phyloP scores from a whole-genome alignment of 1,284 basidiomycete genomes.

The Marasmius sp. region DNA sequence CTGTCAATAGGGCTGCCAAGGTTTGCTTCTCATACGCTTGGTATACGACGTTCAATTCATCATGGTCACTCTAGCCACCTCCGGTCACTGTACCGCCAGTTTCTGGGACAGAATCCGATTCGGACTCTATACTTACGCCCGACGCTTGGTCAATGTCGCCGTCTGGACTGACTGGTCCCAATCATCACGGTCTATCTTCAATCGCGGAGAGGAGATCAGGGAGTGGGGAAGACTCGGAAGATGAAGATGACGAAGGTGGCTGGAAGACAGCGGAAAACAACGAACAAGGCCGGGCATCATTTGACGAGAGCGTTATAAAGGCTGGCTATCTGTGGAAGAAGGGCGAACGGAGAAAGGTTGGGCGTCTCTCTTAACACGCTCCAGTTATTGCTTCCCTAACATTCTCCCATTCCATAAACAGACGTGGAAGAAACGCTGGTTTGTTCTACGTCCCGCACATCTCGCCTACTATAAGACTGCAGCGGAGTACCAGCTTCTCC shows the following conservation, averaged over 20 bases:
- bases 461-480: conserved; percentile 97
- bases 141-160: conserved; percentile 44
- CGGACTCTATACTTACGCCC: conserved; percentile 68
- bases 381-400: conserved; percentile 10
- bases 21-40: conserved; percentile 22
- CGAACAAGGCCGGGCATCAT: conserved; percentile 38
- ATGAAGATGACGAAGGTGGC: conserved; percentile 69
- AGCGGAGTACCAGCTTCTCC: conserved; percentile 89
- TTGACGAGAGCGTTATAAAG: conserved; percentile 80
- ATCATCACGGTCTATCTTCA: conserved; percentile 61
- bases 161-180: conserved; percentile 10
- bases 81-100: conserved; percentile 42
- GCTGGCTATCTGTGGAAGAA: conserved; percentile 94
- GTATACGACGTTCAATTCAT: not conserved
- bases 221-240: conserved; percentile 75
- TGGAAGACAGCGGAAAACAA: conserved; percentile 54
- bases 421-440: conserved; percentile 99
- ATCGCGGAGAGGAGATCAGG: conserved; percentile 73
- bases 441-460: conserved; percentile 89
- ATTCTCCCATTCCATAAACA: conserved; percentile 31
- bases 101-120: conserved; percentile 85
- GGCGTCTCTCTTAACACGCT: conserved; percentile 22
- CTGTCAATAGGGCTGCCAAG: conserved; percentile 47
- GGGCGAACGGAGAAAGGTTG: conserved; percentile 93
- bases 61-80: conserved; percentile 25